Evolutionary conservation across 352 stramenopile species (phyloP).

Genomic region (Pythium monospermum): DNA sequence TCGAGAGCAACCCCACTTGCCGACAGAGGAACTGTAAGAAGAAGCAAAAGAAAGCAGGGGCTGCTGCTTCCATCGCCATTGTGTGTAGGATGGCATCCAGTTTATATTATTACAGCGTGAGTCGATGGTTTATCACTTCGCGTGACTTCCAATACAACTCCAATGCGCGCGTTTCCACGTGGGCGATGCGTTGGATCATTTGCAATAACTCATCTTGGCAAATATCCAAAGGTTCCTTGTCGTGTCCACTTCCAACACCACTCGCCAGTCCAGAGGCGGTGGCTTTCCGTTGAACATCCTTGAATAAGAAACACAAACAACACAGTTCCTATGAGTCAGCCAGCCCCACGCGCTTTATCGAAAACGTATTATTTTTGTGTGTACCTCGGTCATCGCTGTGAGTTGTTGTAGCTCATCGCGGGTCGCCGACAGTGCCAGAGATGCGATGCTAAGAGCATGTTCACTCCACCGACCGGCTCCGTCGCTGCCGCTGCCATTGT

Average conservation of each 20-base stretch:
- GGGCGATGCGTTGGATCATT: conserved; percentile 11
- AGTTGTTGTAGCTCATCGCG: conserved; percentile 4
- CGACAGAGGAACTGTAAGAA: conserved; percentile 55
- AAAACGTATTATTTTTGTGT: not conserved
- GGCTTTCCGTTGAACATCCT: not conserved
- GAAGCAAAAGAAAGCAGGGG: too few species aligned
- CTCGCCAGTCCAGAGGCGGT: not conserved
- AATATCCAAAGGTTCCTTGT: not conserved
- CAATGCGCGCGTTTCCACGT: conserved; percentile 14
- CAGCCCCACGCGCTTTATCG: too few species aligned
- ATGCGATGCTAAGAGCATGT: not conserved
- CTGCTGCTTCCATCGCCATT: too few species aligned
- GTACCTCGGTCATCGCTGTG: not conserved
- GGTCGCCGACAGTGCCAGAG: conserved; percentile 3
- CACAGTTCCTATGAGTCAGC: too few species aligned
- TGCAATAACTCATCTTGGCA: conserved; percentile 20
- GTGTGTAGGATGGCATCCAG: not conserved
- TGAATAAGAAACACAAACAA: too few species aligned
- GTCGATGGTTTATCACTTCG: conserved; percentile 21
- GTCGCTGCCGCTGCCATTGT: not conserved
- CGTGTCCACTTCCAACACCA: not conserved
- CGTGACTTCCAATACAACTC: conserved; percentile 24
- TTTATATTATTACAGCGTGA: conserved; percentile 20
- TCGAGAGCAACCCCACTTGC: conserved; percentile 44
- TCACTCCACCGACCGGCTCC: not conserved